Base-by-base conservation (phyloP, 2,329 filamentous ascomycete species). In the Pseudocercospora vitis region DNA sequence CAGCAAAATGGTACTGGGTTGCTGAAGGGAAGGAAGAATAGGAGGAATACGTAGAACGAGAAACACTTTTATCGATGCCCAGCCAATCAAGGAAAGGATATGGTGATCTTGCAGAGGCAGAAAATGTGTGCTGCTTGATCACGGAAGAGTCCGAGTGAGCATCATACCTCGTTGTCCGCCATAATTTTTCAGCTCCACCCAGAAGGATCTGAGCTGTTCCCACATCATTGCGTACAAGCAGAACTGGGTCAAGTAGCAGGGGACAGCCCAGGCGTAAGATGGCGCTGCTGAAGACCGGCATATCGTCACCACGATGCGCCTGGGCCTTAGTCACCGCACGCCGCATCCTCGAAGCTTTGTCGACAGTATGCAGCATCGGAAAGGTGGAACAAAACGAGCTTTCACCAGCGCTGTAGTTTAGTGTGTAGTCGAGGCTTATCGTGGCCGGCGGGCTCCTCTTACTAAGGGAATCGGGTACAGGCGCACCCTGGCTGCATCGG, bases 351-450 rank as follows among this genome's bases (percentile, higher is more conserved):
- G 29, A 28, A 46, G 42, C 42, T 46, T 24, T 23, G 23, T 4
- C 19, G n/a, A 11, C n/a, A 9, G 12, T 16, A 12, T 28, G 42
- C 23, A 46, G 42, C 42, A 23, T 19, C 49, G 39, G 39, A 32
- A 18, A 19, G 42, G 24, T 11, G 7, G 33, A 51, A 23, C 18
- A 21, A 23, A 19, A 33, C 23, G 28, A 12, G 29, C 14, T 35
- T 47, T 35, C 46, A 37, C 48, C n/a, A 19, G 50, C 50, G 50
- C 54, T 48, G 45, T 16, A 26, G 29, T 50, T 33, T 45, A 29
- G 28, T n/a, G 48, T 49, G 48, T 47, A 21, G 18, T 39, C 45
- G 23, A 58, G 23, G 56, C 52, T 58, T 58, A 58, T 55, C 52
- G 46, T 48, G 46, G 52, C 48, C 47, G 52, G 35, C 47, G 45